A percentile compares a stretch with the other conserved stretches of the same genome.
phyloP scores from a whole-genome alignment of 441 rosid genomes.

The Euphorbia corollata region DNA sequence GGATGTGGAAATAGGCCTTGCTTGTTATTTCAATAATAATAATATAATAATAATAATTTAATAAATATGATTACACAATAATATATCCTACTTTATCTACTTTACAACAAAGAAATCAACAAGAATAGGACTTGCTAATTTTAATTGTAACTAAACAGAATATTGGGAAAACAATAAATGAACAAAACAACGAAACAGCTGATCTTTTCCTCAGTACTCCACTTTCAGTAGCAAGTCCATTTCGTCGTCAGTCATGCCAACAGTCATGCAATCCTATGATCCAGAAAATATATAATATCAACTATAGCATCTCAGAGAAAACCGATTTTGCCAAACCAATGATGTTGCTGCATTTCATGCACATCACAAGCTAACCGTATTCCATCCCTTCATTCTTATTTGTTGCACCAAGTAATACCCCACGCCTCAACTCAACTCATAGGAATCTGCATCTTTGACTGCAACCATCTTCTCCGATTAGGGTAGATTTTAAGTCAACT shows the following conservation, averaged over 20 bases:
- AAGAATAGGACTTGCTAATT: conserved; percentile 10
- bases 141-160: background rate
- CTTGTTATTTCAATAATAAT: conserved; percentile 13
- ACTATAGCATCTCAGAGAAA: background rate
- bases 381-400: background rate
- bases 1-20: background rate
- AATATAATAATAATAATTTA: conserved; percentile 19
- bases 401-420: too few species aligned
- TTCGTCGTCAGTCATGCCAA: background rate
- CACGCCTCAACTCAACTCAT: background rate
- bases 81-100: conserved; percentile 17
- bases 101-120: conserved; percentile 14
- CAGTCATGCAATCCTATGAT: background rate
- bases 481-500: background rate
- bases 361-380: background rate
- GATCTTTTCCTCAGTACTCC: background rate
- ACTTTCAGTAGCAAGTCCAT: background rate
- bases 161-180: background rate
- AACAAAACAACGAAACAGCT: background rate
- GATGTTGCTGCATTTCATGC: background rate
- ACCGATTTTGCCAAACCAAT: background rate
- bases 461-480: background rate
- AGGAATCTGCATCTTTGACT: conserved; percentile 3
- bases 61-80: conserved; percentile 16
- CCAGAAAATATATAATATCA: background rate